A percentile compares a stretch with the other conserved stretches of the same genome.
phyloP scores from a whole-genome alignment of 1,139 yeast genomes.

The Taphrina flavorubra region DNA sequence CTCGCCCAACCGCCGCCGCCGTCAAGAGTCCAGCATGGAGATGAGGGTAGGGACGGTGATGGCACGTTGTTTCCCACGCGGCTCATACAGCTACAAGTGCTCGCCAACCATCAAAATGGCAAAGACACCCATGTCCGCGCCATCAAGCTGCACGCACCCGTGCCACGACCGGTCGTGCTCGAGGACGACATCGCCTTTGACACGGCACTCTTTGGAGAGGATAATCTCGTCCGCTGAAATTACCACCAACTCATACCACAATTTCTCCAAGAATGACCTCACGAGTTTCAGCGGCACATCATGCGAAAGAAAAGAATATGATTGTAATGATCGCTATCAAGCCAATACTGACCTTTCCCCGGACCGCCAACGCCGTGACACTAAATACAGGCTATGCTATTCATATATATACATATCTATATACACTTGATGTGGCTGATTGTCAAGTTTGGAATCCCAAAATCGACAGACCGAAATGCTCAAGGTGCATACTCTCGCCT shows the following conservation, averaged over 20 bases:
- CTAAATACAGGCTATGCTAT: slow-evolving; percentile 4
- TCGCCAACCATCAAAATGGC: slow-evolving; percentile 91
- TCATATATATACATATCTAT: no score
- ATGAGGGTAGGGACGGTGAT: background rate
- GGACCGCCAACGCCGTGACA: background rate
- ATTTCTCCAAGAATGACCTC: background rate
- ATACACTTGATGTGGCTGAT: background rate
- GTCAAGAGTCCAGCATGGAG: background rate
- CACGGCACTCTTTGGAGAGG: slow-evolving; percentile 1
- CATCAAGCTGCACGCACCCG: slow-evolving; percentile 62
- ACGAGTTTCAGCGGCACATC: no score
- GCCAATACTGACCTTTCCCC: background rate
- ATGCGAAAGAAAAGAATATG: no score
- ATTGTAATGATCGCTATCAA: no score
- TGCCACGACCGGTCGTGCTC: slow-evolving; percentile 11
- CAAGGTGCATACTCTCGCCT: background rate
- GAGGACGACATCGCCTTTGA: slow-evolving; percentile 10
- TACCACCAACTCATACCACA: background rate
- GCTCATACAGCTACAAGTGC: slow-evolving; percentile 68
- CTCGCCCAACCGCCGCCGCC: slow-evolving; percentile 50
- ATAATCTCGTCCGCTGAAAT: background rate
- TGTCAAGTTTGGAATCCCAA: background rate
- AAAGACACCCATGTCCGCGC: slow-evolving; percentile 92
- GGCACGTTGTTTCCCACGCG: slow-evolving; percentile 51
- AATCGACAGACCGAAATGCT: no score